Conservation (phyloP, 2,329 filamentous ascomycete species). For the Alternaria burnsii region DNA sequence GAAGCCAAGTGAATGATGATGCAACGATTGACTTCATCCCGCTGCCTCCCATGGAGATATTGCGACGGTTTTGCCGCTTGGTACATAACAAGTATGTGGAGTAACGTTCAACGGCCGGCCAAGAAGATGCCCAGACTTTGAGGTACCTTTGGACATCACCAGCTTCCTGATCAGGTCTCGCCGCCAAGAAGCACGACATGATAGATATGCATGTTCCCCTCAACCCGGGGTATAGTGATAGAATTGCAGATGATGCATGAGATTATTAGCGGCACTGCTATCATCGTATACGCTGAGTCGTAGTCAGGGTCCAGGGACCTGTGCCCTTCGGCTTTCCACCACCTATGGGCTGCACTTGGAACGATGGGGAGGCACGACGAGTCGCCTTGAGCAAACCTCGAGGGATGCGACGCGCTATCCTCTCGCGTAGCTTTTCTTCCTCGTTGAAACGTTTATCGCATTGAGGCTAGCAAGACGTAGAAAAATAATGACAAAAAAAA, state of each 20-base stretch:
- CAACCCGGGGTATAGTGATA: conserved; percentile 4
- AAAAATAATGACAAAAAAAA: background rate
- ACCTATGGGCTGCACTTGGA: background rate
- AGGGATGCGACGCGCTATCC: background rate
- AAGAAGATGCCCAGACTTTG: conserved; percentile 18
- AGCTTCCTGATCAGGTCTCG: conserved; percentile 32
- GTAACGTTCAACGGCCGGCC: conserved; percentile 10
- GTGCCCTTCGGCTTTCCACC: background rate
- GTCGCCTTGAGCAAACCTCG: background rate
- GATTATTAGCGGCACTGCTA: background rate
- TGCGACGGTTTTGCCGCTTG: background rate
- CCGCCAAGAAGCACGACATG: conserved; percentile 24
- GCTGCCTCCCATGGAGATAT: background rate
- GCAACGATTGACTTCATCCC: conserved; percentile 3
- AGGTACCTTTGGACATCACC: conserved; percentile 9
- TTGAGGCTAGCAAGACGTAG: background rate
- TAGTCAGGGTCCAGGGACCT: background rate
- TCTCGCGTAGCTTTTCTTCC: background rate
- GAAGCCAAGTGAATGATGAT: conserved; percentile 10
- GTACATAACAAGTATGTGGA: conserved; percentile 8
- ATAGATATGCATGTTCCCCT: conserved; percentile 24
- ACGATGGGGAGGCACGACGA: background rate
- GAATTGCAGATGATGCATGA: background rate
- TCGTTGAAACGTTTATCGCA: background rate
- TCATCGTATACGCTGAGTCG: background rate